These are phyloP conservation scores for Aurinia saxatilis DNA, from an alignment of 345 rosid species.

Conservation along the genomic window DNA sequence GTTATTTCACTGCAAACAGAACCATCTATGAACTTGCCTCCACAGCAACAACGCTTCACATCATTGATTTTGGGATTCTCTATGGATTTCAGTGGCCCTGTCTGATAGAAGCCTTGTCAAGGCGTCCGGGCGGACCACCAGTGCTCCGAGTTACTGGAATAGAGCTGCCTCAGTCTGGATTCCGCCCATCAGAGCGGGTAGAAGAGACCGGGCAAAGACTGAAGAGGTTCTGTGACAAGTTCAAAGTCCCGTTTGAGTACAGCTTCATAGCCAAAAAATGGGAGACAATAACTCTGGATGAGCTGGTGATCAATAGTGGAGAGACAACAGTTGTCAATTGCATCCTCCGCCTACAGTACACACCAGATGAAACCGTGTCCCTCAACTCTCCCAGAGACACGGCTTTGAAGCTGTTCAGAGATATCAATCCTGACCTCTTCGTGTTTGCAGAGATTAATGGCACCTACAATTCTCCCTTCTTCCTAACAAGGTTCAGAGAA, in stretches of 20 bases:
- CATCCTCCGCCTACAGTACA: slow-evolving; percentile 34
- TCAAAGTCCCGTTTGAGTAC: slow-evolving; percentile 44
- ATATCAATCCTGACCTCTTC: slow-evolving; percentile 41
- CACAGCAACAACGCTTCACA: slow-evolving; percentile 30
- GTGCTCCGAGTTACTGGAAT: slow-evolving; percentile 50
- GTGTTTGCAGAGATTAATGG: slow-evolving; percentile 48
- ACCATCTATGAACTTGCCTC: slow-evolving; percentile 32
- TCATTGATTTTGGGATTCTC: too few species aligned
- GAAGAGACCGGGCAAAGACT: slow-evolving; percentile 54
- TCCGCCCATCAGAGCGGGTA: slow-evolving; percentile 47
- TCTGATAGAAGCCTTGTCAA: slow-evolving; percentile 42
- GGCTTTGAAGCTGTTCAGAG: slow-evolving; percentile 40
- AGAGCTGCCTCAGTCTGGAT: slow-evolving; percentile 63
- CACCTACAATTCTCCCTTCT: slow-evolving; percentile 50
- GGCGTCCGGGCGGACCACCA: slow-evolving; percentile 39
- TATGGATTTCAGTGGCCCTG: slow-evolving; percentile 48
- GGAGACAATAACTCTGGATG: slow-evolving; percentile 52
- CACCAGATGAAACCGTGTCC: slow-evolving; percentile 47
- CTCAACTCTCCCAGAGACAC: slow-evolving; percentile 42
- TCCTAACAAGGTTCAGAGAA: slow-evolving; percentile 48
- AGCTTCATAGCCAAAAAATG: slow-evolving; percentile 49
- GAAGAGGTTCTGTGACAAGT: slow-evolving; percentile 36
- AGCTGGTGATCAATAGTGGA: slow-evolving; percentile 36
- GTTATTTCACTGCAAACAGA: slow-evolving; percentile 32
- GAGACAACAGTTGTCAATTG: slow-evolving; percentile 49